A percentile compares a stretch with the other conserved stretches of the same genome.
Evolutionary conservation across 2,329 filamentous ascomycete species (phyloP).

Genomic region (Colletotrichum spaethianum): DNA sequence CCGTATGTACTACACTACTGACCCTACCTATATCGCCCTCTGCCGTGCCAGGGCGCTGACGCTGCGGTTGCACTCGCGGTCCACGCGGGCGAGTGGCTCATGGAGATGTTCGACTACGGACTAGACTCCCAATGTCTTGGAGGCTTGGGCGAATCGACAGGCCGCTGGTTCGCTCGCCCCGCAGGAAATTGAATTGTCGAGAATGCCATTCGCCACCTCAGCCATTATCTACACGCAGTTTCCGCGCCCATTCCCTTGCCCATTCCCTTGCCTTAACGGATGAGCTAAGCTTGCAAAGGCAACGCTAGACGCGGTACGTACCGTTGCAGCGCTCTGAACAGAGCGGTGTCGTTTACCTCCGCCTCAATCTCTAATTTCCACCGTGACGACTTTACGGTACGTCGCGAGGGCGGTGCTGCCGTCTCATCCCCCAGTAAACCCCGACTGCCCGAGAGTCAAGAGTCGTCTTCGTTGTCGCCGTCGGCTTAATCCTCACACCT

Average conservation of each 20-base stretch:
- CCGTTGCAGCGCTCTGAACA: conserved; percentile 6
- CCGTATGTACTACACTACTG: background rate
- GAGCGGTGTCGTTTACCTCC: conserved; percentile 28
- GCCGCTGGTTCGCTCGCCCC: conserved; percentile 27
- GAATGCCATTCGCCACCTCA: conserved; percentile 41
- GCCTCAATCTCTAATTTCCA: conserved; percentile 37
- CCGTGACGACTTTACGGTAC: conserved; percentile 5
- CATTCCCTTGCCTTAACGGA: conserved; percentile 5
- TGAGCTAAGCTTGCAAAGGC: conserved; percentile 1
- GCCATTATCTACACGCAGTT: conserved; percentile 5
- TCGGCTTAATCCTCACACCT: background rate
- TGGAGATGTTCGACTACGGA: conserved; percentile 26
- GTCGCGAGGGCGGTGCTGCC: conserved; percentile 30
- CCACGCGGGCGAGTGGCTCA: conserved; percentile 16
- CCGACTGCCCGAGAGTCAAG: background rate
- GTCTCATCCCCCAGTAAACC: conserved; percentile 13
- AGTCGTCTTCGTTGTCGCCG: background rate
- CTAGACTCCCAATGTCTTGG: conserved; percentile 14
- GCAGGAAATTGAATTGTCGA: conserved; percentile 38
- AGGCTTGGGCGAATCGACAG: background rate
- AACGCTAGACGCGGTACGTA: conserved; percentile 12
- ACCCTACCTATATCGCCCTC: background rate
- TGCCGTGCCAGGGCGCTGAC: background rate
- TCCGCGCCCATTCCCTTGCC: background rate
- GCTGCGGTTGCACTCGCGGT: conserved; percentile 25